Base-by-base conservation (phyloP, 2,329 filamentous ascomycete genomes). In the Blastomyces emzantsi region DNA sequence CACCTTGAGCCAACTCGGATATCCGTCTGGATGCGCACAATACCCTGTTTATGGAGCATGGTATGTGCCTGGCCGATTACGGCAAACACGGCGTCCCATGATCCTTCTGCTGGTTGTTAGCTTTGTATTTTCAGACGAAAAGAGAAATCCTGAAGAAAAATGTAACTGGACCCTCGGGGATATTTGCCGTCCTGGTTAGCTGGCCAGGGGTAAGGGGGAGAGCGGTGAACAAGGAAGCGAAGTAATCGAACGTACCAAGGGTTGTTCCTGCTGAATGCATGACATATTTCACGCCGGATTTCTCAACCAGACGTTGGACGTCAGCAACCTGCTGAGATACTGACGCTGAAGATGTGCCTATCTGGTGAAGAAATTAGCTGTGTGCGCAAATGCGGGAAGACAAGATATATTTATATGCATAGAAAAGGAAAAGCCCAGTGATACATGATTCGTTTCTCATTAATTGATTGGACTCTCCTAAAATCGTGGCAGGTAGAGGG, bases 261-360 rank as follows among this genome's bases (percentile, higher is more conserved):
- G 93, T 97, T 0, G 93, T 97, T 15, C 93, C 94, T 1, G 92
- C 92, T 33, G 90, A 92, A 77, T 97, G 93, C 90, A 97, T 94
- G 57, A 84, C 87, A 74, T 92, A 93, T 67, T 85, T 87, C 66
- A 97, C 76, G 1, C 91, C 91, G 69, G 89, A 94, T 62, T 85
- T 86, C 76, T 89, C 86, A 70, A 99, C 83, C 45, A 97, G 82
- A 64, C 87, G 86, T 79, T 97, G 93, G 47, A 97, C 91, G 67
- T 89, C 87, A 43, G 93, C 93, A 39, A 99, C 87, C 74, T 97
- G 90, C 69, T 88, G 85, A 4, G 90, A 88, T 19, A 93, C 89
- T 1, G 90, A 92, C 61, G 85, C 82, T 51, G 78, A 87, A 59
- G 85, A 86, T 22, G 93, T 96, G 66, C 94, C 93, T 66, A 97